These are phyloP conservation scores for Pseudogymnoascus sp. DNA, from an alignment of 2,329 filamentous ascomycete genomes.

Conservation along the genomic window DNA sequence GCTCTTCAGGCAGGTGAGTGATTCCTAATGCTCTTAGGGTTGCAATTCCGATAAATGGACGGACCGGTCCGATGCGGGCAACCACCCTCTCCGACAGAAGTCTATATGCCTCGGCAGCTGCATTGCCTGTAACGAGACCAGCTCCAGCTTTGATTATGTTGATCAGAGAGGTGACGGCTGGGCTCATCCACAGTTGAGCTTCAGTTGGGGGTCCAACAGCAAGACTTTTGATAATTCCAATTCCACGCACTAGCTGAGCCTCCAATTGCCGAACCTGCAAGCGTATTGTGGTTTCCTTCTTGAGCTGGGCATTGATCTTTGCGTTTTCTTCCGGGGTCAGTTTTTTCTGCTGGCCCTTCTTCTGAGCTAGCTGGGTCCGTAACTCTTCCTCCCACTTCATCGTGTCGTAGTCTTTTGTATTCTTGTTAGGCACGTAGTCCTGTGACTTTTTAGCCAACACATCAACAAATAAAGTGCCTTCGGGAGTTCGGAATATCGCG, in stretches of 20 bases:
- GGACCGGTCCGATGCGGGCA: slow-evolving; percentile 62
- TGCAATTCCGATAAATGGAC: slow-evolving; percentile 79
- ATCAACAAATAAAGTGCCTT: slow-evolving; percentile 82
- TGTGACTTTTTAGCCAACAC: slow-evolving; percentile 77
- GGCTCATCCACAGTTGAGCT: slow-evolving; percentile 77
- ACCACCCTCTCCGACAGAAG: slow-evolving; percentile 69
- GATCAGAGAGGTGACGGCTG: slow-evolving; percentile 66
- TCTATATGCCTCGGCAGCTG: slow-evolving; percentile 70
- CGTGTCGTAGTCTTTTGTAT: slow-evolving; percentile 88
- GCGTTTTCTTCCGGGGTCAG: slow-evolving; percentile 79
- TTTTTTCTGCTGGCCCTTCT: slow-evolving; percentile 87
- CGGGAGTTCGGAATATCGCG: slow-evolving; percentile 84
- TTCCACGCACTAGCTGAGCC: slow-evolving; percentile 66
- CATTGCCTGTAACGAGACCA: slow-evolving; percentile 71
- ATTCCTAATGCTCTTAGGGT: slow-evolving; percentile 73
- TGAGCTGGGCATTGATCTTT: slow-evolving; percentile 84
- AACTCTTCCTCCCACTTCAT: slow-evolving; percentile 96
- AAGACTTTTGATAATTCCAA: slow-evolving; percentile 76
- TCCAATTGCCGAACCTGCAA: slow-evolving; percentile 61
- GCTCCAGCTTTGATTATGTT: slow-evolving; percentile 71
- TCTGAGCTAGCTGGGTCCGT: slow-evolving; percentile 76
- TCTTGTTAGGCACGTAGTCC: slow-evolving; percentile 68
- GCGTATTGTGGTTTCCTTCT: slow-evolving; percentile 76
- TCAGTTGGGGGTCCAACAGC: slow-evolving; percentile 85
- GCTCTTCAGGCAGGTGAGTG: slow-evolving; percentile 60